A percentile compares a stretch with the other conserved stretches of the same genome.
Conservation (phyloP, 225 moss, liverwort and hornwort species). For the Rhytidiadelphus loreus region DNA sequence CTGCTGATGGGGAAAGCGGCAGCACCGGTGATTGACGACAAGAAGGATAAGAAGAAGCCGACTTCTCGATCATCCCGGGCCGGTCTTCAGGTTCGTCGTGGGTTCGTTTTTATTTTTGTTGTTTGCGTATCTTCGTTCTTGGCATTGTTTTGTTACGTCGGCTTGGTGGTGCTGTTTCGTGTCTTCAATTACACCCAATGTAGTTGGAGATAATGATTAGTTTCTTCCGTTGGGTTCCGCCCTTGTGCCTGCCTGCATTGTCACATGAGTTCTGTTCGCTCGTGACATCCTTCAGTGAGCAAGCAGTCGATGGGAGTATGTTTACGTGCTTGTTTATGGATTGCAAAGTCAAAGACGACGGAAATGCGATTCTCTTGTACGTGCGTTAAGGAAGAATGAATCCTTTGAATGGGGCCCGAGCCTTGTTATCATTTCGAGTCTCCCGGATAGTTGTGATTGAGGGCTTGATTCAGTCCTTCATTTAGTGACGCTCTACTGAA, state of each 20-base stretch:
- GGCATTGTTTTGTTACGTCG: neutral
- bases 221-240: neutral
- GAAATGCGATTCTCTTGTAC: neutral
- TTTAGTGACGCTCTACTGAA: neutral
- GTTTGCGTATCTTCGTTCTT: neutral
- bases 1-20: slow-evolving; percentile 42
- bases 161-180: neutral
- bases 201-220: neutral
- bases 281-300: neutral
- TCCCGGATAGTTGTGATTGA: neutral
- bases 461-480: neutral
- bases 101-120: neutral
- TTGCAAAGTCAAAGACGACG: neutral
- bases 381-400: neutral
- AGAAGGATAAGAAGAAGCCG: slow-evolving; percentile 98
- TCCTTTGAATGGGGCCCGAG: neutral
- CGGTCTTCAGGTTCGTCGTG: slow-evolving; percentile 34
- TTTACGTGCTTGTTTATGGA: neutral
- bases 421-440: neutral
- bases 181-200: neutral
- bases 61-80: slow-evolving; percentile 89
- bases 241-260: neutral
- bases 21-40: slow-evolving; percentile 40
- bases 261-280: neutral
- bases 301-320: neutral